A percentile compares a stretch with the other conserved stretches of the same genome.
Evolutionary conservation across 371 early-diverging fungal genomes (phyloP).

Genomic region (Saksenaea oblongispora): DNA sequence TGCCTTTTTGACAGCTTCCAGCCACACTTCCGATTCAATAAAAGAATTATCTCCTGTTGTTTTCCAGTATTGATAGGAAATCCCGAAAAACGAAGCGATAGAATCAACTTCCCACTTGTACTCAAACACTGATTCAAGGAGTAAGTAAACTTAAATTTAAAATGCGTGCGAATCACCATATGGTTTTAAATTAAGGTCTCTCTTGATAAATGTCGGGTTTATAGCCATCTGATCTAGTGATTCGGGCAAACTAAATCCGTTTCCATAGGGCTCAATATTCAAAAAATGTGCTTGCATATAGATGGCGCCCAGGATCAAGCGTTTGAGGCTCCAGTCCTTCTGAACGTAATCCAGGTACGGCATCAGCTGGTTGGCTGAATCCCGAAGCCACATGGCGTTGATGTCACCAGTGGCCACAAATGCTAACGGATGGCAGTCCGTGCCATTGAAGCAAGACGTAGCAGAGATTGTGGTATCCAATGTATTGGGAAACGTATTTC

Average conservation of each 20-base stretch:
- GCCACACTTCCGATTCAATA: conserved; percentile 31
- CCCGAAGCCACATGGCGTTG: conserved; percentile 72
- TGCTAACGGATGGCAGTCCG: conserved; percentile 38
- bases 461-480: conserved; percentile 59
- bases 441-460: conserved; percentile 27
- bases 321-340: conserved; percentile 36
- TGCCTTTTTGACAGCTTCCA: conserved; percentile 35
- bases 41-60: conserved; percentile 42
- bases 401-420: conserved; percentile 72
- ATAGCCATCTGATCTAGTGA: background rate
- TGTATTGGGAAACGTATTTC: conserved; percentile 59
- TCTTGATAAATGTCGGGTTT: background rate
- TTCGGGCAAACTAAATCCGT: conserved; percentile 49
- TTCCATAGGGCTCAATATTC: conserved; percentile 47
- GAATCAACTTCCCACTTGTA: conserved; percentile 60
- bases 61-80: conserved; percentile 48
- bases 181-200: background rate
- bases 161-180: no score
- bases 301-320: conserved; percentile 51
- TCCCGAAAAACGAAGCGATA: conserved; percentile 51
- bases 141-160: background rate
- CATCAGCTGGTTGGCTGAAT: conserved; percentile 65
- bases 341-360: conserved; percentile 54
- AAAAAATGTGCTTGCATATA: conserved; percentile 60
- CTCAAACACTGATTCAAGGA: conserved; percentile 32